Evolutionary conservation across 495 filamentous ascomycete genomes (phyloP).

Genomic region (Echria macrotheca): DNA sequence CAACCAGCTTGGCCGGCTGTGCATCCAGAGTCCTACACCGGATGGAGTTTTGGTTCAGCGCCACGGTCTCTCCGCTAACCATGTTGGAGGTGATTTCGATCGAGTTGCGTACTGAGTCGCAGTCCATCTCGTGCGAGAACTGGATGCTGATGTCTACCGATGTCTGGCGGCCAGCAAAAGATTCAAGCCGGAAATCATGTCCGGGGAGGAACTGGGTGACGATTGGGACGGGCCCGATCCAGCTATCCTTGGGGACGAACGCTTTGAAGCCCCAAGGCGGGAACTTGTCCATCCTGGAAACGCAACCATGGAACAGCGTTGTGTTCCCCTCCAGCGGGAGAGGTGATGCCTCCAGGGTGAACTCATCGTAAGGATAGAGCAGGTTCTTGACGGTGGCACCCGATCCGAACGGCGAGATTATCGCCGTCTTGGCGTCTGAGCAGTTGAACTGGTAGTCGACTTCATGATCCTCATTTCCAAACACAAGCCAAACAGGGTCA

Average conservation of each 20-base stretch:
- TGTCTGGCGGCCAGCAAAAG: slow-evolving; percentile 27
- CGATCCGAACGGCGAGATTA: too few species aligned
- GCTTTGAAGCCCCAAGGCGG: slow-evolving; percentile 55
- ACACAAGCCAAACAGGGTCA: too few species aligned
- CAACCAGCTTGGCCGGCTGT: slow-evolving; percentile 33
- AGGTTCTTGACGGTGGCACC: too few species aligned
- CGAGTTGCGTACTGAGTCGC: slow-evolving; percentile 38
- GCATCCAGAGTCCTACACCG: slow-evolving; percentile 21
- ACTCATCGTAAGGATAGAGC: too few species aligned
- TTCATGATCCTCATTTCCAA: too few species aligned
- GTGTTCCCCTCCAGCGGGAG: slow-evolving; percentile 37
- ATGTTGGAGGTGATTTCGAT: slow-evolving; percentile 46
- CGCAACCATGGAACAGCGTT: slow-evolving; percentile 39
- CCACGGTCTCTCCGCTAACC: slow-evolving; percentile 18
- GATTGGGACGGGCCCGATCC: slow-evolving; percentile 49
- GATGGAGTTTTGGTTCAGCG: slow-evolving; percentile 16
- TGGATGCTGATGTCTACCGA: slow-evolving; percentile 50
- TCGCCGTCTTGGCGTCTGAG: too few species aligned
- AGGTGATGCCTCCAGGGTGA: slow-evolving; percentile 46
- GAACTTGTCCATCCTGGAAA: slow-evolving; percentile 44
- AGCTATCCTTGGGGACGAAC: slow-evolving; percentile 56
- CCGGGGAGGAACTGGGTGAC: slow-evolving; percentile 60
- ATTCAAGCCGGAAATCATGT: slow-evolving; percentile 52
- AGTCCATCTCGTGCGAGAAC: slow-evolving; percentile 62
- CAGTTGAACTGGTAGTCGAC: too few species aligned